Evolutionary conservation across 2,329 filamentous ascomycete genomes (phyloP).

Genomic region (Ophiocordyceps camponoti-saundersi): DNA sequence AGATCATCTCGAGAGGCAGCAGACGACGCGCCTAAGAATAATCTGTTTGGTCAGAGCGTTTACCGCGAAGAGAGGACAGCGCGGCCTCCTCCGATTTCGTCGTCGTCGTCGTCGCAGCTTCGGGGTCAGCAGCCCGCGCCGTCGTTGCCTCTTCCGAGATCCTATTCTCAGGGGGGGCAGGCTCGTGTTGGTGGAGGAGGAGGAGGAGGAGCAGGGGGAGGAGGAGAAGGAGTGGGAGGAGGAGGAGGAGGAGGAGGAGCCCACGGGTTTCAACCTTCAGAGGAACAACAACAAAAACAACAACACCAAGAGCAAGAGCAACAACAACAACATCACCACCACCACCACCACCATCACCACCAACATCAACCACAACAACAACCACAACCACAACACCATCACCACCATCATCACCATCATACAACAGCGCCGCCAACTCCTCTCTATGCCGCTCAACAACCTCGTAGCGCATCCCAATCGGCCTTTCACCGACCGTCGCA

Average conservation of each 20-base stretch:
- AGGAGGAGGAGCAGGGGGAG: no score
- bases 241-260: not conserved
- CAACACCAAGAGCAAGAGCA: not conserved
- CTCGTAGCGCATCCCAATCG: constrained; percentile 2
- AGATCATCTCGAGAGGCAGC: constrained; percentile 40
- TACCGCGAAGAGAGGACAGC: constrained; percentile 23
- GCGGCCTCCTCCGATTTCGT: not conserved
- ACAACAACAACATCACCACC: not conserved
- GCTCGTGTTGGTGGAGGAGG: no score
- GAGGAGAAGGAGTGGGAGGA: not conserved
- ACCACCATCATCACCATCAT: not conserved
- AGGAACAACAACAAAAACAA: constrained; percentile 2
- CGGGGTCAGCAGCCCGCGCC: constrained; percentile 7
- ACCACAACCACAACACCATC: not conserved
- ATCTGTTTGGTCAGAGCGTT: constrained; percentile 29
- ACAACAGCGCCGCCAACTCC: no score
- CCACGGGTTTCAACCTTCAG: constrained; percentile 9
- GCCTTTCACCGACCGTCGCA: constrained; percentile 6
- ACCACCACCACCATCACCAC: not conserved
- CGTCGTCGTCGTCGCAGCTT: constrained; percentile 8
- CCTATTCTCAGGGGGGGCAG: constrained; percentile 6
- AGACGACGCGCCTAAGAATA: constrained; percentile 26
- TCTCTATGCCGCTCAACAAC: not conserved
- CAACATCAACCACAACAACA: not conserved
- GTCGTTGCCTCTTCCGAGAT: constrained; percentile 9